phyloP scores from a whole-genome alignment of 108 stramenopile species.

The Skeletonema marinoi region DNA sequence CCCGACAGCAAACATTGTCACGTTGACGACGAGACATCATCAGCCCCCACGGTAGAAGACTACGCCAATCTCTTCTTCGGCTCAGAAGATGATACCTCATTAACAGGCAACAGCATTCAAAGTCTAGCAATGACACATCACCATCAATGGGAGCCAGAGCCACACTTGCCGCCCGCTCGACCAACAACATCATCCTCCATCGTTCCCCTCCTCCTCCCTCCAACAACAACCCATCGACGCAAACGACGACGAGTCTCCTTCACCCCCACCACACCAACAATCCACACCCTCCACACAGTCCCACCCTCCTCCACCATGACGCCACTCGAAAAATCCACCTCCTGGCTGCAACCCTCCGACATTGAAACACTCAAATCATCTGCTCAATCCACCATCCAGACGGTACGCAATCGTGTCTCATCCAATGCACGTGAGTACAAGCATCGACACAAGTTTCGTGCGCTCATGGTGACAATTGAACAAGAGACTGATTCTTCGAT shows the following conservation, averaged over 20 bases:
- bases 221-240: background rate
- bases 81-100: background rate
- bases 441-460: conserved; percentile 10
- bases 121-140: background rate
- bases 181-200: background rate
- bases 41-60: conserved; percentile 30
- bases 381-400: conserved; percentile 18
- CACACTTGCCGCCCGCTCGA: background rate
- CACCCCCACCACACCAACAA: conserved; percentile 1
- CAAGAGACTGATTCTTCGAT: conserved; percentile 15
- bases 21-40: background rate
- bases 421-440: conserved; percentile 4
- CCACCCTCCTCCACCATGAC: conserved; percentile 28
- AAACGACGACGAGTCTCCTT: conserved; percentile 32
- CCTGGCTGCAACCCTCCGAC: conserved; percentile 24
- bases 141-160: background rate
- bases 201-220: background rate
- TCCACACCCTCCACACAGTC: conserved; percentile 18
- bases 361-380: conserved; percentile 20
- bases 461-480: conserved; percentile 21
- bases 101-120: background rate
- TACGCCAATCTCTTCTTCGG: conserved; percentile 38
- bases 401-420: conserved; percentile 12
- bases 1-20: no score
- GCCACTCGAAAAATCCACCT: conserved; percentile 17